Evolutionary conservation across 192 early-diverging fungal genomes (phyloP).

Genomic region (Spinellus fusiger): DNA sequence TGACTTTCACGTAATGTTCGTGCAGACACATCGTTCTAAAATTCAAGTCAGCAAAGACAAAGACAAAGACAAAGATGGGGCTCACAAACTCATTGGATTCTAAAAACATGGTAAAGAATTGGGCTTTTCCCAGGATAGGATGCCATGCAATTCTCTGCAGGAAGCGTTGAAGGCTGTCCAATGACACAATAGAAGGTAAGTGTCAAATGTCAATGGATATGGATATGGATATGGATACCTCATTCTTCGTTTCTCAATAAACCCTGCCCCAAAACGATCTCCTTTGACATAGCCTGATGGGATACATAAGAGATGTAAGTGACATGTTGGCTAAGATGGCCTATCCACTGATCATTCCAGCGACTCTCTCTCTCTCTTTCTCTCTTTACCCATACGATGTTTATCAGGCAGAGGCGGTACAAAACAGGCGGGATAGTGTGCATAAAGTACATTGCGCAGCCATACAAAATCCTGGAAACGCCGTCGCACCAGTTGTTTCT

Average conservation of each 20-base stretch:
- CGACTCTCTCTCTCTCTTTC: not conserved
- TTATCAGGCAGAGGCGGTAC: constrained; percentile 90
- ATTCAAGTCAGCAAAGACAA: not conserved
- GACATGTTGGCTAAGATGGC: not conserved
- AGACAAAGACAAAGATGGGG: not conserved
- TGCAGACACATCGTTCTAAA: constrained; percentile 30
- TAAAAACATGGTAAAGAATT: constrained; percentile 75
- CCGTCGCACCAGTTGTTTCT: constrained; percentile 65
- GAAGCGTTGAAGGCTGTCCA: constrained; percentile 75
- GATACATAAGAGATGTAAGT: not conserved
- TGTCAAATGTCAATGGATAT: not conserved
- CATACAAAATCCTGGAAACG: constrained; percentile 95
- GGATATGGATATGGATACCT: constrained; percentile 17
- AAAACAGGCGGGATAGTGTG: constrained; percentile 75
- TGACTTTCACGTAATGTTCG: constrained; percentile 27
- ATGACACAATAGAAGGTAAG: not conserved
- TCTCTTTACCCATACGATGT: constrained; percentile 69
- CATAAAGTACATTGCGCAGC: constrained; percentile 70
- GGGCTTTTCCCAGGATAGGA: constrained; percentile 68
- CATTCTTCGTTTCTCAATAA: constrained; percentile 75
- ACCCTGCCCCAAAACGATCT: constrained; percentile 87
- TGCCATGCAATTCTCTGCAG: constrained; percentile 77
- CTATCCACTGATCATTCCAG: not conserved
- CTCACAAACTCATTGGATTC: constrained; percentile 70
- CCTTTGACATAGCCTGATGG: constrained; percentile 88